phyloP scores from a whole-genome alignment of 495 filamentous ascomycete genomes.

The Hamigera avellanea region DNA sequence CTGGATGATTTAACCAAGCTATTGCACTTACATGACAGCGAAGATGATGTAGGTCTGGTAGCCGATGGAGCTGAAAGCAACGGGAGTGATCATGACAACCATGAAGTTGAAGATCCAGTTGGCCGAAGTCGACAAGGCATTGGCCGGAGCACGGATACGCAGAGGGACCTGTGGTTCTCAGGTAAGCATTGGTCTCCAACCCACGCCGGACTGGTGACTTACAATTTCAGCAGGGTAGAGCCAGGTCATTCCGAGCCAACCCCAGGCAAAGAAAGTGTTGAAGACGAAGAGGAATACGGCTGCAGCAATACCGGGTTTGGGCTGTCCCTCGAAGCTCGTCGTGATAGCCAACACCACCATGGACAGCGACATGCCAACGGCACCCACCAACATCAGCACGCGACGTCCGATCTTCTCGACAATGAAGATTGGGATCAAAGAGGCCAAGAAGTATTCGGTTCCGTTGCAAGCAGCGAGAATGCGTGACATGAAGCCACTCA shows the following conservation, averaged over 20 bases:
- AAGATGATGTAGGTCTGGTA: constrained; percentile 73
- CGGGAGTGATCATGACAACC: constrained; percentile 63
- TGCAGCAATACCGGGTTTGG: constrained; percentile 35
- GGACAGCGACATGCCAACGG: constrained; percentile 52
- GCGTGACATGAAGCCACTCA: constrained; percentile 45
- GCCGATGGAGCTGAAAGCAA: constrained; percentile 52
- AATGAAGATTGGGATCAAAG: constrained; percentile 58
- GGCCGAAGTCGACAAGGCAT: constrained; percentile 54
- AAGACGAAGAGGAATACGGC: constrained; percentile 61
- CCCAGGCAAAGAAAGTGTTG: constrained; percentile 67
- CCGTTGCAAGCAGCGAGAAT: constrained; percentile 63
- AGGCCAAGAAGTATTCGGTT: constrained; percentile 66
- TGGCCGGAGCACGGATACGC: constrained; percentile 61
- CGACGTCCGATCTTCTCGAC: constrained; percentile 60
- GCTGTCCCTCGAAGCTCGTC: constrained; percentile 18
- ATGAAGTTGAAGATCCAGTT: constrained; percentile 41
- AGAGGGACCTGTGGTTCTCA: constrained; percentile 46
- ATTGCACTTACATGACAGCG: constrained; percentile 46
- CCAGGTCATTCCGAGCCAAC: constrained; percentile 71
- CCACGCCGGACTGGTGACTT: neutral
- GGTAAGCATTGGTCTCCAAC: too few species aligned
- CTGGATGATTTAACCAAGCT: neutral
- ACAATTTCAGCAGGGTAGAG: constrained; percentile 65
- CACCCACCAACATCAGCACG: constrained; percentile 61
- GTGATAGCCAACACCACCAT: constrained; percentile 57